These are phyloP conservation scores for Ichthyophonus hoferi DNA, from an alignment of 208 protist species.

Conservation along the genomic window DNA sequence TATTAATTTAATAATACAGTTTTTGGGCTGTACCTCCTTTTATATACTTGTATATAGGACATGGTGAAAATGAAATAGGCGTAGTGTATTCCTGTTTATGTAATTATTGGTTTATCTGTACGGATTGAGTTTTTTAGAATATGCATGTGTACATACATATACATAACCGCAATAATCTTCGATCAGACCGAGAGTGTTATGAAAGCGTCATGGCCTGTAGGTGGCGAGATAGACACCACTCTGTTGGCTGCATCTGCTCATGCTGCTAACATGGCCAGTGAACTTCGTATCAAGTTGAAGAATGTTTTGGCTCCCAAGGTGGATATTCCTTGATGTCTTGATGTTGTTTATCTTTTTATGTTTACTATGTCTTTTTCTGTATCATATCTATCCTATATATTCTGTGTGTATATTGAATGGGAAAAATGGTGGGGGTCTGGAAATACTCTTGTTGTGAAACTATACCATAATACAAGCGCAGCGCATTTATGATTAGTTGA, in stretches of 20 bases:
- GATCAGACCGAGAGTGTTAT: background rate
- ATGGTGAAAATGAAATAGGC: too few relatives aligned
- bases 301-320: background rate
- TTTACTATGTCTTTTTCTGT: constrained; percentile 9
- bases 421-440: too few relatives aligned
- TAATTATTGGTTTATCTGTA: too few relatives aligned
- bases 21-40: too few relatives aligned
- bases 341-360: background rate
- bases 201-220: constrained; percentile 23
- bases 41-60: too few relatives aligned
- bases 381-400: background rate
- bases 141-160: background rate
- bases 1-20: too few relatives aligned
- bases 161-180: background rate
- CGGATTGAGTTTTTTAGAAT: too few relatives aligned
- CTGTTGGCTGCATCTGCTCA: background rate
- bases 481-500: too few relatives aligned
- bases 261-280: background rate
- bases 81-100: too few relatives aligned
- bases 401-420: too few relatives aligned
- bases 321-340: background rate
- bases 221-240: background rate
- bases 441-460: too few relatives aligned
- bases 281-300: background rate
- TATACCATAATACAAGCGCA: too few relatives aligned